Evolutionary conservation across 257 asterid species (phyloP), one percentile per base, ranked within the genome.

Genomic region (Thymus quinquecostatus): DNA sequence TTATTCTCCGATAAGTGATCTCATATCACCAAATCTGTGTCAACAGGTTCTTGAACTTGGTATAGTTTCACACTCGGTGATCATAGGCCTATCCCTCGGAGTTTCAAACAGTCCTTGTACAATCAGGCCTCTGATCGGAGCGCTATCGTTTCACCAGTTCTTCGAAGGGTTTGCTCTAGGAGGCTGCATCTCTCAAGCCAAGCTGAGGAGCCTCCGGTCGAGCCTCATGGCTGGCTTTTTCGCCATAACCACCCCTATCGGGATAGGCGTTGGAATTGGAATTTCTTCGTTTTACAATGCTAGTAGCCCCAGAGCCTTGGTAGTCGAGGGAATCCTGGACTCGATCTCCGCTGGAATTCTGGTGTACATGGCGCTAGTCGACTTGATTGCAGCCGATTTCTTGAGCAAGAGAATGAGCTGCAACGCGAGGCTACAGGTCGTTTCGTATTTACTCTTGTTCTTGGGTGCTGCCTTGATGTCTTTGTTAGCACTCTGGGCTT

Each of bases 131-230:
- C 77, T 89, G 54, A 85, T 94, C 0, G 97, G 89, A 30, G 99
- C 97, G 45, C 72, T 94, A 48, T 82, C 99, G 8, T 94, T 89
- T 80, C 98, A 94, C 64, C 97, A 91, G 44, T 91, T 94, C 82
- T 94, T 94, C 0, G 97, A 94, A 81, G 99, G 96, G 5, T 91
- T 94, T 68, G 99, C 97, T 36, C 79, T 94, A 12, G 97, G 99
- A 9, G 97, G 97, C 63, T 94, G 99, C 90, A 91, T 94, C 53
- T 89, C 97, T 12, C 93, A 91, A 74, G 97, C 99, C 43, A 79
- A 75, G 68, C 83, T 94, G 32, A 71, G 74, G 64, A 78, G 84
- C 70, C 77, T 89, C 21, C 96, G 79, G 14, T 75, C 96, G 27
- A 77, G 86, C 43, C 21, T 89, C 38, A 94, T 91, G 97, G 97